Base-by-base conservation (phyloP, 2,329 filamentous ascomycete species). In the Sarocladiaceae sp. region DNA sequence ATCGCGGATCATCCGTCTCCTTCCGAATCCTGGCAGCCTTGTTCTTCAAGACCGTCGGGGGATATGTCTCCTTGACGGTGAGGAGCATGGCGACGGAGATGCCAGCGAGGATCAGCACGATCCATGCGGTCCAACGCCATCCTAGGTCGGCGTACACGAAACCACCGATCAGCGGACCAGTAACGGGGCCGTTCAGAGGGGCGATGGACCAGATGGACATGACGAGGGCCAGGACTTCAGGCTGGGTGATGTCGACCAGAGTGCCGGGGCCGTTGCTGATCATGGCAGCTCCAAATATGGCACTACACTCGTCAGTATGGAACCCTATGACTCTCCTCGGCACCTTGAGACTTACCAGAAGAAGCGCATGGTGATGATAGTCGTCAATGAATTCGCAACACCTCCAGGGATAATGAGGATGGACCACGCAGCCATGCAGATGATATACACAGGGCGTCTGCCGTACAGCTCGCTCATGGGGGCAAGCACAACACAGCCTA, bases 111-210 rank as follows among this genome's bases (percentile, higher is more conserved):
- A 94, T 90, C 55, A 91, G 65, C 7, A 83, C 76, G 16, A 93
- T 72, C 85, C 87, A 95, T 56, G 86, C 85, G 29, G 83, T 83
- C 88, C 88, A 95, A 23, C 89, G 69, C 90, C 90, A 96, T 10
- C 88, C 88, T 2, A 93, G 68, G 50, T 84, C 80, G 60, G 89
- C 73, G 51, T 57, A 68, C 15, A 65, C 57, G 51, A 91, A 91
- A 0, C 88, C 88, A 15, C 88, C 88, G 18, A 94, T 81, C 53
- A 95, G 94, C 0, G 89, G 89, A 18, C 62, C 58, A 41, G 61
- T 55, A 50, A 55, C 54, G 19, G 73, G 85, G 13, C 85, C 89
- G 56, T 95, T 95, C 60, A 95, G 76, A 0, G 90, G 89, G 0
- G 88, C 89, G 44, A 95, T 80, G 48, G 75, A 79, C 81, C 88